These are phyloP conservation scores for Shiraia bambusicola DNA, from an alignment of 2,329 filamentous ascomycete species.

Conservation along the genomic window DNA sequence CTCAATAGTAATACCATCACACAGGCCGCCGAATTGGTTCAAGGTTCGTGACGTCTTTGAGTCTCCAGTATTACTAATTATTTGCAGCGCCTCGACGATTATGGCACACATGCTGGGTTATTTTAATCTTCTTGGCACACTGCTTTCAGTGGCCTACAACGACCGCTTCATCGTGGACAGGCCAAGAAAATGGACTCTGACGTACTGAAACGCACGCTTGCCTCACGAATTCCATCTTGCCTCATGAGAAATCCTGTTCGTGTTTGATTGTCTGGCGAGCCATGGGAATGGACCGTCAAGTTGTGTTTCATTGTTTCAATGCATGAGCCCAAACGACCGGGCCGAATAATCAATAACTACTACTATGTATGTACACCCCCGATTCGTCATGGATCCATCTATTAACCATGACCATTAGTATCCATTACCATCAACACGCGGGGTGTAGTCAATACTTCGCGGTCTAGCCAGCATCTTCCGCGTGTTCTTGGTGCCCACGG, in stretches of 20 bases:
- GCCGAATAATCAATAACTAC: not conserved
- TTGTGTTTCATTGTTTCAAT: no score
- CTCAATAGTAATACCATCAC: no score
- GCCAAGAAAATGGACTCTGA: no score
- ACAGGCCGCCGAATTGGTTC: conserved; percentile 1
- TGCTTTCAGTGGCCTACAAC: not conserved
- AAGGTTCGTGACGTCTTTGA: conserved; percentile 7
- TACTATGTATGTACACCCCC: not conserved
- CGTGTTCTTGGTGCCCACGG: not conserved
- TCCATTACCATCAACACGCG: conserved; percentile 15
- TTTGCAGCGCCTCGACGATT: not conserved
- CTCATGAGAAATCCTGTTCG: no score
- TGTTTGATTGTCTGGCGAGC: no score
- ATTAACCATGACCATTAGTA: no score
- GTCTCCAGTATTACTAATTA: no score
- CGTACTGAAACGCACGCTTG: no score
- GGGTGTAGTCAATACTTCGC: conserved; percentile 10
- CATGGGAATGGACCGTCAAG: no score
- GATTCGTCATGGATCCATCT: conserved; percentile 9
- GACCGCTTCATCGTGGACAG: no score
- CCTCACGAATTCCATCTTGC: no score
- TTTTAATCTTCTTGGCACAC: conserved; percentile 15
- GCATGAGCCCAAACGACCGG: no score
- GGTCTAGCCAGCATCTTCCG: not conserved
- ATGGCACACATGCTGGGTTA: conserved; percentile 6